phyloP scores from a whole-genome alignment of 2,329 filamentous ascomycete species.

The Pseudogymnoascus sp. region DNA sequence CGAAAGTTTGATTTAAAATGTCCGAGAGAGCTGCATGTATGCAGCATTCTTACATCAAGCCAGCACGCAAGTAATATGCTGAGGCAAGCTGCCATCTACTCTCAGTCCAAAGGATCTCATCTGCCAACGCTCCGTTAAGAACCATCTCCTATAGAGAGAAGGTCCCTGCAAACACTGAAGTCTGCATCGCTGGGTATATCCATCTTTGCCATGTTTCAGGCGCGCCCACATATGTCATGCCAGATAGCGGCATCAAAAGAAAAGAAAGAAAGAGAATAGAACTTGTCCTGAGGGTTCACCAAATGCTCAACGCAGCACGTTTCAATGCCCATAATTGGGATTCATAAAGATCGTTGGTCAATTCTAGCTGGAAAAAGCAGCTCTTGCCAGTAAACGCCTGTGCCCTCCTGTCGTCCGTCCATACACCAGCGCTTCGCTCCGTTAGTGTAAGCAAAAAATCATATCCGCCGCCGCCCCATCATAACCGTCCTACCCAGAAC shows the following conservation, averaged over 20 bases:
- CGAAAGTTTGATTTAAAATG: background rate
- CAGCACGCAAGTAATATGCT: conserved; percentile 5
- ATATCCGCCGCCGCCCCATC: background rate
- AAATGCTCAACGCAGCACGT: conserved; percentile 7
- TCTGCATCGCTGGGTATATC: conserved; percentile 62
- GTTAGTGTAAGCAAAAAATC: conserved; percentile 1
- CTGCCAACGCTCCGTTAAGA: conserved; percentile 76
- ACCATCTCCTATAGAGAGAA: conserved; percentile 58
- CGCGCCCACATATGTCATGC: background rate
- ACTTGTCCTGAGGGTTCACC: conserved; percentile 11
- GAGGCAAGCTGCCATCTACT: conserved; percentile 5
- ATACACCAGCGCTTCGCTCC: background rate
- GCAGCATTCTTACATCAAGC: background rate
- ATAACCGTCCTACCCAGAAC: background rate
- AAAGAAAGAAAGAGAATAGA: conserved; percentile 10
- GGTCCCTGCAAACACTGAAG: conserved; percentile 66
- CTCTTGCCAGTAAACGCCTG: conserved; percentile 6
- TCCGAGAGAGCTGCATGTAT: background rate
- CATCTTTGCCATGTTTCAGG: conserved; percentile 8
- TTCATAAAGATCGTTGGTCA: conserved; percentile 6
- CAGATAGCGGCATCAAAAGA: conserved; percentile 9
- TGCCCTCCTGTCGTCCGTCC: background rate
- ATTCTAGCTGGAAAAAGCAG: conserved; percentile 5
- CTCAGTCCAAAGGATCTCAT: conserved; percentile 6
- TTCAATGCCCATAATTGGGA: conserved; percentile 23